Evolutionary conservation across 768 basidiomycete genomes (phyloP).

Genomic region (Mycena latifolia): DNA sequence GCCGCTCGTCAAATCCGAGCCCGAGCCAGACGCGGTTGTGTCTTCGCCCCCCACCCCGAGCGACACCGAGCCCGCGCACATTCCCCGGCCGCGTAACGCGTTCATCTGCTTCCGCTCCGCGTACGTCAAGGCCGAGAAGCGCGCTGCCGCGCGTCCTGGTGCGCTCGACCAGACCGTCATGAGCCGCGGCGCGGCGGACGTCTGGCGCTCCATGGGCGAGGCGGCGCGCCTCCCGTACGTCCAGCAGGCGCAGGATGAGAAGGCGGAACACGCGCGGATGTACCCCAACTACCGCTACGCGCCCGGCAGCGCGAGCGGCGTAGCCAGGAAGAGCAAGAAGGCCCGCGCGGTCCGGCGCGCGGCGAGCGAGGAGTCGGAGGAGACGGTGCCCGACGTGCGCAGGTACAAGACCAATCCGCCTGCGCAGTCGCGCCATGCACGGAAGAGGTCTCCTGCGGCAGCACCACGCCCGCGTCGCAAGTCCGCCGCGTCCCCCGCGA

Average conservation of each 20-base stretch:
- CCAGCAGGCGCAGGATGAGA: conserved; percentile 54
- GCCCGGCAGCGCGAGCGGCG: conserved; percentile 27
- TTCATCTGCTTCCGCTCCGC: conserved; percentile 70
- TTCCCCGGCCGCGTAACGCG: conserved; percentile 67
- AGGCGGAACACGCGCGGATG: conserved; percentile 53
- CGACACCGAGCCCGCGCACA: conserved; percentile 30
- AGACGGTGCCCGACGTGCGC: too few relatives aligned
- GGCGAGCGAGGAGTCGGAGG: not conserved
- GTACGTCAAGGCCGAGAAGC: conserved; percentile 41
- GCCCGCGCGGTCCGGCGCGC: not conserved
- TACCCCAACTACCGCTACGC: conserved; percentile 63
- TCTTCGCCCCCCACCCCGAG: too few relatives aligned
- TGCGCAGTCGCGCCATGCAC: conserved; percentile 2
- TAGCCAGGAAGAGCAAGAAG: conserved; percentile 7
- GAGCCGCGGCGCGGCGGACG: conserved; percentile 69
- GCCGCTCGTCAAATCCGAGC: conserved; percentile 6
- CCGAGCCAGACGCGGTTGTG: not conserved
- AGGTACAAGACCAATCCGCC: conserved; percentile 12
- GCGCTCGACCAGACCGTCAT: conserved; percentile 53
- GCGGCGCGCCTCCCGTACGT: conserved; percentile 54
- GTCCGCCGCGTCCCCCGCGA: not conserved
- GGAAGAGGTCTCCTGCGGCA: conserved; percentile 4
- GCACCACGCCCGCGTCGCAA: conserved; percentile 4
- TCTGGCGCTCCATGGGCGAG: conserved; percentile 63
- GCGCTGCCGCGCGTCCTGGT: conserved; percentile 6